Percentiles rank a stretch among this genome's conserved stretches.
These are phyloP conservation scores for Scheffersomyces segobiensis DNA, from an alignment of 1,139 yeast species.

Conservation along the genomic window DNA sequence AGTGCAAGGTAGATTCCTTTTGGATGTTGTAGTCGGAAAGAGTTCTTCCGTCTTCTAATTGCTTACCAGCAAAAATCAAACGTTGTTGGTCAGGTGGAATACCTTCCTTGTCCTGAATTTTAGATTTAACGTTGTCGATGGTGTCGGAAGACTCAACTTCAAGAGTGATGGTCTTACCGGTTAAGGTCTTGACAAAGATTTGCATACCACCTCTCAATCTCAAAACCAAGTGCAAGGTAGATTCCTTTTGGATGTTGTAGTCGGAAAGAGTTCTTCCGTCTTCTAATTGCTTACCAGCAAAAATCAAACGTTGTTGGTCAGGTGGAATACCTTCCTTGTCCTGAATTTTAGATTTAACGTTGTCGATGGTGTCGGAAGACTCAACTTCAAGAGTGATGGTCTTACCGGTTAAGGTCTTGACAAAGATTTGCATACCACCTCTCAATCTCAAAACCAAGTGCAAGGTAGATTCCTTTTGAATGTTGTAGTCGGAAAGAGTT, in stretches of 20 bases:
- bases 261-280: slow-evolving; percentile 91
- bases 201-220: slow-evolving; percentile 94
- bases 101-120: slow-evolving; percentile 99
- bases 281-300: slow-evolving; percentile 93
- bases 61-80: slow-evolving; percentile 99
- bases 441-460: slow-evolving; percentile 32
- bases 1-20: slow-evolving; percentile 98
- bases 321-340: slow-evolving; percentile 96
- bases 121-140: slow-evolving; percentile 98
- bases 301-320: slow-evolving; percentile 90
- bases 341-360: slow-evolving; percentile 90
- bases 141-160: slow-evolving; percentile 98
- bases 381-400: slow-evolving; percentile 93
- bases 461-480: slow-evolving; percentile 62
- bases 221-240: slow-evolving; percentile 82
- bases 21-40: slow-evolving; percentile 99
- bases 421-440: slow-evolving; percentile 46
- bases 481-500: slow-evolving; percentile 63
- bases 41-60: slow-evolving; percentile 99
- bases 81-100: slow-evolving; percentile 99
- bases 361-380: slow-evolving; percentile 92
- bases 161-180: slow-evolving; percentile 89
- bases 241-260: slow-evolving; percentile 95
- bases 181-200: slow-evolving; percentile 68
- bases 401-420: slow-evolving; percentile 85